These are phyloP conservation scores for Pichia scutulata DNA, from an alignment of 805 yeast species.

Conservation along the genomic window DNA sequence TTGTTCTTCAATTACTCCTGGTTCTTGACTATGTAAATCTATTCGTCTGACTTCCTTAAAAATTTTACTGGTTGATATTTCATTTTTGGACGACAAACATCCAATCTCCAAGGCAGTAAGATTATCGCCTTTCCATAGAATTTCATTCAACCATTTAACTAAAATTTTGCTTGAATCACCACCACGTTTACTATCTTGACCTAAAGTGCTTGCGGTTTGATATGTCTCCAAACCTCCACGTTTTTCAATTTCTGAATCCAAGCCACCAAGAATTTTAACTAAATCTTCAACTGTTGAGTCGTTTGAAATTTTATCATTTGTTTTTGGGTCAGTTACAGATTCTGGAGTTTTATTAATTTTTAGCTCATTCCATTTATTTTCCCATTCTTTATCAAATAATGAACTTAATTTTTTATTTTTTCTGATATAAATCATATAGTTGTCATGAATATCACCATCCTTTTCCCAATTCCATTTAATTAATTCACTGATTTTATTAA, in stretches of 20 bases:
- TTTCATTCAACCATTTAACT: slow-evolving; percentile 53
- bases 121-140: background rate
- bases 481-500: slow-evolving; percentile 14
- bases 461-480: background rate
- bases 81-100: slow-evolving; percentile 59
- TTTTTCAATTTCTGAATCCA: slow-evolving; percentile 52
- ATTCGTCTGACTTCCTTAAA: slow-evolving; percentile 53
- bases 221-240: slow-evolving; percentile 75
- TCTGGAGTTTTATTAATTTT: slow-evolving; percentile 22
- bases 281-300: slow-evolving; percentile 9
- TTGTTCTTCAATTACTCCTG: slow-evolving; percentile 54
- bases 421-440: slow-evolving; percentile 11
- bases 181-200: slow-evolving; percentile 72
- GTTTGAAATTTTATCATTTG: slow-evolving; percentile 3
- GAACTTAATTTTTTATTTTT: background rate
- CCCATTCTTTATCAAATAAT: slow-evolving; percentile 10
- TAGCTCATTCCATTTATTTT: slow-evolving; percentile 9
- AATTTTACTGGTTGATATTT: slow-evolving; percentile 50
- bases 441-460: slow-evolving; percentile 6
- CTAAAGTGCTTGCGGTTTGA: slow-evolving; percentile 79
- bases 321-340: slow-evolving; percentile 2
- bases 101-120: slow-evolving; percentile 72
- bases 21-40: slow-evolving; percentile 76
- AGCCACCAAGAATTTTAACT: slow-evolving; percentile 36
- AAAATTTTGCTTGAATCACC: slow-evolving; percentile 86